phyloP scores from a whole-genome alignment of 495 filamentous ascomycete species.

The Lichenothelia convexa region DNA sequence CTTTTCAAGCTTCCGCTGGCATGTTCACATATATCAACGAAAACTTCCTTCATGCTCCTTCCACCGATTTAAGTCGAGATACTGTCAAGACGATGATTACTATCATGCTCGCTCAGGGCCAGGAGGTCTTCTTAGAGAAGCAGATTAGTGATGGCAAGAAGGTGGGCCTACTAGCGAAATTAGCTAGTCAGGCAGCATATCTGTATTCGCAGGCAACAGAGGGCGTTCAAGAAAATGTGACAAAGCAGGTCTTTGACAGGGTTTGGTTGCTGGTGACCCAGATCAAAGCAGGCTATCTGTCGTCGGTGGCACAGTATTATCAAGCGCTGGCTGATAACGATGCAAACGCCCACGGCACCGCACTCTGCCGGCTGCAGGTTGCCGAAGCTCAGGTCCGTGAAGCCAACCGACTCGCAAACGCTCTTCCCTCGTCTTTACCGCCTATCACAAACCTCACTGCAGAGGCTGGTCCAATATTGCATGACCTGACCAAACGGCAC shows the following conservation, averaged over 20 bases:
- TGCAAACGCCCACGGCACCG: constrained; percentile 66
- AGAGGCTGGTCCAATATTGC: constrained; percentile 54
- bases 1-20: constrained; percentile 91
- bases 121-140: constrained; percentile 95
- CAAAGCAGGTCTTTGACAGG: constrained; percentile 83
- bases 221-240: constrained; percentile 81
- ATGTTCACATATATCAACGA: constrained; percentile 99
- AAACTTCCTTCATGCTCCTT: constrained; percentile 94
- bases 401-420: constrained; percentile 55
- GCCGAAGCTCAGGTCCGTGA: constrained; percentile 61
- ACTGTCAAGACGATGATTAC: constrained; percentile 89
- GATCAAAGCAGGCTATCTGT: constrained; percentile 72
- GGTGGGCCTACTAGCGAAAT: constrained; percentile 74
- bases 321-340: constrained; percentile 87
- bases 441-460: constrained; percentile 66
- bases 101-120: constrained; percentile 84
- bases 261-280: constrained; percentile 69
- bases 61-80: constrained; percentile 80
- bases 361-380: constrained; percentile 65
- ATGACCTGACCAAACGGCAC: constrained; percentile 69
- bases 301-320: constrained; percentile 78
- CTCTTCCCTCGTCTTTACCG: constrained; percentile 63
- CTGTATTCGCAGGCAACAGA: constrained; percentile 76
- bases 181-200: constrained; percentile 76
- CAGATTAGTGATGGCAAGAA: constrained; percentile 89